phyloP scores from a whole-genome alignment of 495 filamentous ascomycete species.

The Wilcoxina mikolae region DNA sequence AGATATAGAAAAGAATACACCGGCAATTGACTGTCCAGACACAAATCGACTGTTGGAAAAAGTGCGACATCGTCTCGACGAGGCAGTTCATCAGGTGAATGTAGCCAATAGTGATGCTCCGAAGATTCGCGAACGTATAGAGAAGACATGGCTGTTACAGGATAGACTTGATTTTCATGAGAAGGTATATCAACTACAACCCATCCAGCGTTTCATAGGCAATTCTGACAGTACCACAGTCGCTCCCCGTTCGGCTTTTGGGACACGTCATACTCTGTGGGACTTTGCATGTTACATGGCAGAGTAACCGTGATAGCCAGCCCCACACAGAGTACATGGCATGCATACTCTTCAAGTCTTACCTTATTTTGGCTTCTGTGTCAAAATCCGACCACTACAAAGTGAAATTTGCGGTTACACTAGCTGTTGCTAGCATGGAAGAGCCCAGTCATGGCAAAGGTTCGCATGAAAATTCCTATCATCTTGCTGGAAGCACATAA shows the following conservation, averaged over 20 bases:
- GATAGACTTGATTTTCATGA: conserved; percentile 60
- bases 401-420: conserved; percentile 58
- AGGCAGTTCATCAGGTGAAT: conserved; percentile 61
- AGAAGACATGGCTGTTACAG: conserved; percentile 64
- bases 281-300: conserved; percentile 72
- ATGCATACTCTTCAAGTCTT: conserved; percentile 69
- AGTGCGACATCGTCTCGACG: conserved; percentile 53
- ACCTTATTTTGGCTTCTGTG: conserved; percentile 61
- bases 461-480: no score
- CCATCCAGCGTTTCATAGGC: background rate
- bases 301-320: conserved; percentile 40
- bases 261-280: conserved; percentile 78
- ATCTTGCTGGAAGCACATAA: conserved; percentile 15
- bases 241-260: conserved; percentile 46
- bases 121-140: conserved; percentile 41
- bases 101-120: conserved; percentile 50
- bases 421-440: conserved; percentile 58
- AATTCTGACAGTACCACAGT: background rate
- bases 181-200: conserved; percentile 37
- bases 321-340: conserved; percentile 70
- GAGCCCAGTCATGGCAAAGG: conserved; percentile 69
- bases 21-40: conserved; percentile 65
- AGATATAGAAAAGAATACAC: conserved; percentile 66
- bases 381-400: conserved; percentile 48
- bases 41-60: conserved; percentile 66